Base-by-base conservation (phyloP, 352 stramenopile species). In the Phytophthora crassamura region DNA sequence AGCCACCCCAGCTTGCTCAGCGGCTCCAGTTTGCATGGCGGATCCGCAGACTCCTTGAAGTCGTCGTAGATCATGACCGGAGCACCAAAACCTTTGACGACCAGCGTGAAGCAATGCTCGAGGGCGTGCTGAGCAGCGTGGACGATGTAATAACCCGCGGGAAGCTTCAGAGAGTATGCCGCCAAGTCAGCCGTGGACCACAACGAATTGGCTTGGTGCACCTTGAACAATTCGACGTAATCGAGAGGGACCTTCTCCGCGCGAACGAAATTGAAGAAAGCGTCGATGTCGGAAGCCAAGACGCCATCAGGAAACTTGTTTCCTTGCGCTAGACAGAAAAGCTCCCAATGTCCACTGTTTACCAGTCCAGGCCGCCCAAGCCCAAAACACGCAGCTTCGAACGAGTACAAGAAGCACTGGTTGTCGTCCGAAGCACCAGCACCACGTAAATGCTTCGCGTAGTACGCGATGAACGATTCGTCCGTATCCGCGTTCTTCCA, bases 221-320 rank as follows among this genome's bases (percentile, higher is more conserved):
- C n/a, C 50, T 47, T 48, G 35, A 58, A 58, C 25, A 47, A 58
- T 5, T 38, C 22, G 5, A 58, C 3, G 39, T 49, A 59, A 20
- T 59, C 38, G 3, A 49, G 28, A 6, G 11, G n/a, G 16, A 59
- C 38, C 6, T 7, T 28, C 1, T 59, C 51, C 4, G 7, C 8
- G n/a, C 38, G 38, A 2, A 59, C 3, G 51, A 59, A 59, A 15
- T 59, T 59, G 25, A 59, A 59, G 51, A 59, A 49, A 0, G 38
- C 51, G 6, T 59, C 38, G 9, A 59, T 59, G 12, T 59, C 38
- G 3, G 10, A 0, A 43, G 38, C 15, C 15, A 43, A 22, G 38
- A 43, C 38, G 10, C 38, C 15, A 8, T 43, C 14, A 5, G 11
- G 3, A 22, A 43, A 22, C 7, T 5, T 10, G 10, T 33, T 34